Evolutionary conservation across 108 stramenopile species (phyloP).

Genomic region (Cyclotella kingstonii): DNA sequence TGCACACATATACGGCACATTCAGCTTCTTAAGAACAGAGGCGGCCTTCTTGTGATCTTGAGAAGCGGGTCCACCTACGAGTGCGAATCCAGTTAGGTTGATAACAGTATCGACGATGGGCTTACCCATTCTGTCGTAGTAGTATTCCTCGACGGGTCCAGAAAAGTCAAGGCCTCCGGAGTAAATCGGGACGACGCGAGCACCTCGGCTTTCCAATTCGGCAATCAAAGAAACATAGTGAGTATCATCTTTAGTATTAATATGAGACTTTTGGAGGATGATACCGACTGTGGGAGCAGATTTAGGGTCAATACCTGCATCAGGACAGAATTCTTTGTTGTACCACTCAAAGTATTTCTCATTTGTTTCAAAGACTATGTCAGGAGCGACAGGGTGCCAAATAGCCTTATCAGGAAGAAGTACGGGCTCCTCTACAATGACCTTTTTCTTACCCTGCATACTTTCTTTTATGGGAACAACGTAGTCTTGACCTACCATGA

Average conservation of each 20-base stretch:
- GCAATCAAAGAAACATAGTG: slow-evolving; percentile 95
- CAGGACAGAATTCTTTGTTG: slow-evolving; percentile 91
- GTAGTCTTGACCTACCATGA: slow-evolving; percentile 92
- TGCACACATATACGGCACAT: slow-evolving; percentile 94
- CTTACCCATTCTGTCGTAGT: slow-evolving; percentile 73
- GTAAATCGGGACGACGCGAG: slow-evolving; percentile 89
- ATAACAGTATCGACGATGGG: slow-evolving; percentile 91
- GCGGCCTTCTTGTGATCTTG: slow-evolving; percentile 97
- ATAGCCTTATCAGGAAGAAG: slow-evolving; percentile 98
- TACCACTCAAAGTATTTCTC: slow-evolving; percentile 92
- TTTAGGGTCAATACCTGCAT: slow-evolving; percentile 89
- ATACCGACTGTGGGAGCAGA: slow-evolving; percentile 90
- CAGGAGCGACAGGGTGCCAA: slow-evolving; percentile 95
- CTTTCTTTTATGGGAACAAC: slow-evolving; percentile 75
- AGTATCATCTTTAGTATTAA: slow-evolving; percentile 97
- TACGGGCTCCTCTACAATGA: slow-evolving; percentile 83
- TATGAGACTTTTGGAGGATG: slow-evolving; percentile 96
- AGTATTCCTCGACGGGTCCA: slow-evolving; percentile 94
- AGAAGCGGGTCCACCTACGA: slow-evolving; percentile 94
- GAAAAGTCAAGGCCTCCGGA: slow-evolving; percentile 97
- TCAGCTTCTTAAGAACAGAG: slow-evolving; percentile 79
- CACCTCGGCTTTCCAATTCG: slow-evolving; percentile 92
- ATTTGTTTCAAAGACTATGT: slow-evolving; percentile 87
- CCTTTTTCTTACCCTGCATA: slow-evolving; percentile 80
- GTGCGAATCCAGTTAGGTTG: slow-evolving; percentile 95